Evolutionary conservation across 148 eudicot species (phyloP), one percentile per base, ranked within the genome.

Genomic region (Spergularia marina): DNA sequence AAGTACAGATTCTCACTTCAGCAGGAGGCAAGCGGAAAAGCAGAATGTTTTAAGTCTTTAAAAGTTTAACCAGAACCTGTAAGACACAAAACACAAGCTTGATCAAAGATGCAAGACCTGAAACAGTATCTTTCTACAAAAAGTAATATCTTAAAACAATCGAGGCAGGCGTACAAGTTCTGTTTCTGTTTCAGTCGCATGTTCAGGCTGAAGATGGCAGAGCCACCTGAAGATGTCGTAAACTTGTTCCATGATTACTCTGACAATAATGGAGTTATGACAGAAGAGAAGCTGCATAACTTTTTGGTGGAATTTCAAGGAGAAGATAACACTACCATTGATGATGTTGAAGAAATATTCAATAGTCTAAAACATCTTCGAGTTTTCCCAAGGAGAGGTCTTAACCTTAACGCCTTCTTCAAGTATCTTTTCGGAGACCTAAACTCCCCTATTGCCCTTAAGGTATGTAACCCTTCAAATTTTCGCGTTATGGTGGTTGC

Each of bases 331-430:
- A 71, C 80, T 4, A 73, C 84, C 2, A 52, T 68, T 18, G 88
- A 86, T 57, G 68, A 82, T 36, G 94, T 85, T 30, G 79, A 84
- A 16, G 73, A 49, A 41, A 81, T 90, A 23, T 76, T 85, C 65
- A 49, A 76, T 17, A 79, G 83, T 66, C 79, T 85, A 18, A 86
- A 74, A 40, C 86, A 76, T 69, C 80, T 81, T 47, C 77, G 77
- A 73, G 72, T 86, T 23, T 84, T 88, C 63, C 89, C 74, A 6
- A 83, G 86, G 49, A 84, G 68, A 57, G 90, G 89, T 21, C 82
- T 90, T 47, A 56, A 76, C 70, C 85, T 86, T 51, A 84, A 83
- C 25, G 82, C 79, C 36, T 89, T 89, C 84, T 86, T 90, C 63
- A 75, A 64, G 12, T 87, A 80, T 72, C 90, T 90, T 10, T 64